Conservation (phyloP, 352 stramenopile species). For the Nothophytophthora sp. region DNA sequence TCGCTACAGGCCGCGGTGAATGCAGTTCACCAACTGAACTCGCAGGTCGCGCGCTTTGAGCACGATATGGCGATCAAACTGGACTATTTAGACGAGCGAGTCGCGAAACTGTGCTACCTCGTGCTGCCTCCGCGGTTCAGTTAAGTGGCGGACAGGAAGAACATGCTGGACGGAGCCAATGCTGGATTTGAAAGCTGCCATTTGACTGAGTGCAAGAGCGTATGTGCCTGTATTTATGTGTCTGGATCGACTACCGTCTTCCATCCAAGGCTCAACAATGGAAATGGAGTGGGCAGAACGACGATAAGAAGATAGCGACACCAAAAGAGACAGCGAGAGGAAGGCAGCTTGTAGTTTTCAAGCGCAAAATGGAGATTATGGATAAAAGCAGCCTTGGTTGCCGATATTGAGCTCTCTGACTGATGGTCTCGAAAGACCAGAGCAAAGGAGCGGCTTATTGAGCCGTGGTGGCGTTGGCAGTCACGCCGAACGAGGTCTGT, state of each 20-base stretch:
- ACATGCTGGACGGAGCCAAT: not conserved
- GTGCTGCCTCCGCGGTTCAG: conserved; percentile 35
- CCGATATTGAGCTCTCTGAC: not conserved
- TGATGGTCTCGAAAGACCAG: not conserved
- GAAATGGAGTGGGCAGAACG: no score
- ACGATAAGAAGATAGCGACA: no score
- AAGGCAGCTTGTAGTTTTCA: no score
- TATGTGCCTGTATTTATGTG: not conserved
- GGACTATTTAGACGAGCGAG: conserved; percentile 62
- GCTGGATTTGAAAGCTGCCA: not conserved
- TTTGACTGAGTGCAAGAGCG: not conserved
- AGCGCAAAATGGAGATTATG: no score
- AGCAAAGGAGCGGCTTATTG: conserved; percentile 4
- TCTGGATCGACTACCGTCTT: no score
- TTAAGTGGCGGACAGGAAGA: not conserved
- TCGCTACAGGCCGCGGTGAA: conserved; percentile 32
- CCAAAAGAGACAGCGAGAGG: no score
- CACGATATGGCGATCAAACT: conserved; percentile 52
- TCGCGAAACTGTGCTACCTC: conserved; percentile 57
- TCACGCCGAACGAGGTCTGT: conserved; percentile 4
- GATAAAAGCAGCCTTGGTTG: no score
- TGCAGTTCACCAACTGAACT: conserved; percentile 42
- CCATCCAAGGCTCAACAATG: no score
- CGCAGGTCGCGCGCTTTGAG: conserved; percentile 55
- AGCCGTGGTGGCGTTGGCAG: conserved; percentile 11